Evolutionary conservation across 768 basidiomycete genomes (phyloP).

Genomic region (Suillus luteus): DNA sequence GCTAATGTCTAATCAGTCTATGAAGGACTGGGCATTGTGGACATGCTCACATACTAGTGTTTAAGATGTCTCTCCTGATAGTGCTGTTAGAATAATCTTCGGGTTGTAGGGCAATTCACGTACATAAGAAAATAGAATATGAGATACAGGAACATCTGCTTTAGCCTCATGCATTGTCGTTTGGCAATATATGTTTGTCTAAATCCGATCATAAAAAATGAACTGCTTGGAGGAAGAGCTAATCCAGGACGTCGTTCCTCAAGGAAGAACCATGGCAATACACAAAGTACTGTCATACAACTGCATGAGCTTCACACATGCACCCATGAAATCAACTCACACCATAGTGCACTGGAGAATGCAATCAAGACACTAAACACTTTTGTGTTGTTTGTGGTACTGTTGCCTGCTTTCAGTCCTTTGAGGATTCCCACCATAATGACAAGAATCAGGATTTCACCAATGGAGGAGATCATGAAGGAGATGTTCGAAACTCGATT

Average conservation of each 20-base stretch:
- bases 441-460: conserved; percentile 40
- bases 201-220: conserved; percentile 63
- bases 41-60: conserved; percentile 66
- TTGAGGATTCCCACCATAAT: conserved; percentile 45
- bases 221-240: conserved; percentile 54
- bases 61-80: conserved; percentile 70
- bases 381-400: conserved; percentile 70
- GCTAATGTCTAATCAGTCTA: conserved; percentile 33
- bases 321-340: conserved; percentile 39
- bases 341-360: conserved; percentile 76
- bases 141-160: conserved; percentile 74
- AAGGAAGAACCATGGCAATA: conserved; percentile 72
- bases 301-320: background rate
- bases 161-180: conserved; percentile 63
- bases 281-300: conserved; percentile 52
- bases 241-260: conserved; percentile 71
- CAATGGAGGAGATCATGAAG: conserved; percentile 67
- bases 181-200: conserved; percentile 65
- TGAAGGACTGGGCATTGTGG: background rate
- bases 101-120: conserved; percentile 22
- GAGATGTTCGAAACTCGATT: conserved; percentile 79
- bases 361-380: conserved; percentile 79
- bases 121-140: conserved; percentile 78
- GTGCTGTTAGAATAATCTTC: background rate
- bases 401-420: conserved; percentile 59